A percentile compares a stretch with the other conserved stretches of the same genome.
Conservation (phyloP, 2,329 filamentous ascomycete genomes). For the Leptographium procerum region DNA sequence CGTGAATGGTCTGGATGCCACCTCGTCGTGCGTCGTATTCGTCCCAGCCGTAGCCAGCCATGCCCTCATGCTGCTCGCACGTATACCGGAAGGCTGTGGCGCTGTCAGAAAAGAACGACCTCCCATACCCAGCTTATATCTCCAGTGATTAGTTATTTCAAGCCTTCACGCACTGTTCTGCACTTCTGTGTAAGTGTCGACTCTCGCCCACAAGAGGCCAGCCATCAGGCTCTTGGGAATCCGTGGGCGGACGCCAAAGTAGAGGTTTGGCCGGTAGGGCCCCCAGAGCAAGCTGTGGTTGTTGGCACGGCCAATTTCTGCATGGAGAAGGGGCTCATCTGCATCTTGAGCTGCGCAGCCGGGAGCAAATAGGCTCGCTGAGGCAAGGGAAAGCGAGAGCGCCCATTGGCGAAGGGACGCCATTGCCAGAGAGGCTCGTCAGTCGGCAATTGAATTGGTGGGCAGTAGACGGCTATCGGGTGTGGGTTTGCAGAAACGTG, state of each 20-base stretch:
- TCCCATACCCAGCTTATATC: neutral
- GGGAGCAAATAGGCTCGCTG: slow-evolving; percentile 10
- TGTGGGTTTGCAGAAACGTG: neutral
- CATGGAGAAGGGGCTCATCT: slow-evolving; percentile 29
- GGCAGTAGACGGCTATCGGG: neutral
- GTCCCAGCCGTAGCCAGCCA: slow-evolving; percentile 96
- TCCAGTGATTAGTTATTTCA: neutral
- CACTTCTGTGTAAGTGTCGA: slow-evolving; percentile 65
- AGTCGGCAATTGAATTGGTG: neutral
- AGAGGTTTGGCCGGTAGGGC: slow-evolving; percentile 85
- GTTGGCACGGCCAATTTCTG: slow-evolving; percentile 40
- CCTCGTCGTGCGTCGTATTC: slow-evolving; percentile 86
- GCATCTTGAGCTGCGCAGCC: slow-evolving; percentile 9
- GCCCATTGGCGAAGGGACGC: slow-evolving; percentile 12
- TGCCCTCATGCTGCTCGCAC: slow-evolving; percentile 88
- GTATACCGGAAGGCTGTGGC: slow-evolving; percentile 72
- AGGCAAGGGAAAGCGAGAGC: slow-evolving; percentile 2
- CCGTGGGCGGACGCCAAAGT: slow-evolving; percentile 80
- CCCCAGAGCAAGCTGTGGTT: slow-evolving; percentile 93
- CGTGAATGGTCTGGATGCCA: slow-evolving; percentile 82
- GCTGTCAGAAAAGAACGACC: neutral
- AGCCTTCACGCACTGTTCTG: slow-evolving; percentile 48
- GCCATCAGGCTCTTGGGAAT: slow-evolving; percentile 71
- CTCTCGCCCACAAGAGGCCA: slow-evolving; percentile 78
- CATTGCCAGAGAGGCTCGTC: slow-evolving; percentile 5